Conservation (phyloP, 208 protist species). For the Acanthamoeba culbertsoni region DNA sequence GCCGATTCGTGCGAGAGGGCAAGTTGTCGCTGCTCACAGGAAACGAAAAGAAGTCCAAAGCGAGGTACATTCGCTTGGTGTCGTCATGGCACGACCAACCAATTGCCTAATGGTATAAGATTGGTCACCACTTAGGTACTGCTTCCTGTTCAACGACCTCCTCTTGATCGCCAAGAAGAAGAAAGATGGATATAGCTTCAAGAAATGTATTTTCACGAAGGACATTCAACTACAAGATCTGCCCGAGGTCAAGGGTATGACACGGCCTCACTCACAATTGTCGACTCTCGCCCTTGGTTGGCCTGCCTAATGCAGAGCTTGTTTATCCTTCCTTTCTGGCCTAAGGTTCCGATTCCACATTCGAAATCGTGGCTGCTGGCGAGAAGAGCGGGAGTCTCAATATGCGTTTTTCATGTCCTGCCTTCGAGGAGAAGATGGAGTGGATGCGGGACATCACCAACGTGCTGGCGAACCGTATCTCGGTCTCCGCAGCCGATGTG, state of each 20-base stretch:
- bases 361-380: background rate
- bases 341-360: background rate
- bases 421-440: conserved; percentile 38
- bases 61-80: too few relatives aligned
- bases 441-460: conserved; percentile 44
- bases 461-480: conserved; percentile 23
- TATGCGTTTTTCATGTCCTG: background rate
- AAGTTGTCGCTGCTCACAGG: background rate
- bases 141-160: conserved; percentile 35
- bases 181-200: conserved; percentile 3
- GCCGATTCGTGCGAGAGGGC: background rate
- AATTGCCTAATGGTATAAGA: too few relatives aligned
- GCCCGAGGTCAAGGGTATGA: background rate
- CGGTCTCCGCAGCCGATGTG: background rate
- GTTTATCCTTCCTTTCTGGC: too few relatives aligned
- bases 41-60: background rate
- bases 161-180: conserved; percentile 1
- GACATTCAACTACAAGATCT: conserved; percentile 18
- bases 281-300: background rate
- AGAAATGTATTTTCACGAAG: background rate
- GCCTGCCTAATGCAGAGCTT: background rate
- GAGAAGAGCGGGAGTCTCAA: background rate
- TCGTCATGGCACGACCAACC: too few relatives aligned
- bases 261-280: background rate
- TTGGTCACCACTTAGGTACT: background rate